Percentiles rank a stretch among this genome's conserved stretches.
Conservation (phyloP, 495 filamentous ascomycete species). For the Aspergillus bertholletiae region DNA sequence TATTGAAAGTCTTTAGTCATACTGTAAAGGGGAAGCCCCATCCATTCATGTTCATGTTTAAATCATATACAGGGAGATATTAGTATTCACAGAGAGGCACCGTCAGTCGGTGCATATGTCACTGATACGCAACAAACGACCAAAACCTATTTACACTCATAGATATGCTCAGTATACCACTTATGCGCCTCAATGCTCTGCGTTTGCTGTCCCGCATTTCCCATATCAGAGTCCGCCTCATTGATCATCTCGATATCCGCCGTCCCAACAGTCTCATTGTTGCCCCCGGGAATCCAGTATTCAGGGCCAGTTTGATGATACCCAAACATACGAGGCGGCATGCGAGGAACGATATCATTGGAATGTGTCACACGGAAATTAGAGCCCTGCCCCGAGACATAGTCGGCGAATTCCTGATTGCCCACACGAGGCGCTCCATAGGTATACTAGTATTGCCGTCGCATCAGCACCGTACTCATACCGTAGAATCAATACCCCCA, state of each 20-base stretch:
- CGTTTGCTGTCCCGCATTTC: slow-evolving; percentile 35
- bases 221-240: slow-evolving; percentile 27
- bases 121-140: no score
- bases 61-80: no score
- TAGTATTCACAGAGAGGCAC: no score
- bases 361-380: slow-evolving; percentile 64
- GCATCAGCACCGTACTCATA: slow-evolving; percentile 5
- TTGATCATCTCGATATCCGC: slow-evolving; percentile 37
- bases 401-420: slow-evolving; percentile 50
- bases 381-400: slow-evolving; percentile 47
- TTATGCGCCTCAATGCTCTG: slow-evolving; percentile 28
- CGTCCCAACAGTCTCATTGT: slow-evolving; percentile 35
- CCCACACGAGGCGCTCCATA: slow-evolving; percentile 70
- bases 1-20: no score
- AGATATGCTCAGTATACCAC: slow-evolving; percentile 39
- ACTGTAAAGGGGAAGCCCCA: no score
- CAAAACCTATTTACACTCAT: slow-evolving; percentile 10
- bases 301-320: slow-evolving; percentile 66
- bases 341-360: slow-evolving; percentile 62
- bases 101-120: no score
- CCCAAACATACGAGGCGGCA: slow-evolving; percentile 53
- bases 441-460: slow-evolving; percentile 48
- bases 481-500: no score
- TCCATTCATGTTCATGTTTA: no score
- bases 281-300: slow-evolving; percentile 54